Evolutionary conservation across 2,329 filamentous ascomycete genomes (phyloP).

Genomic region (Botrytis pseudocinerea): DNA sequence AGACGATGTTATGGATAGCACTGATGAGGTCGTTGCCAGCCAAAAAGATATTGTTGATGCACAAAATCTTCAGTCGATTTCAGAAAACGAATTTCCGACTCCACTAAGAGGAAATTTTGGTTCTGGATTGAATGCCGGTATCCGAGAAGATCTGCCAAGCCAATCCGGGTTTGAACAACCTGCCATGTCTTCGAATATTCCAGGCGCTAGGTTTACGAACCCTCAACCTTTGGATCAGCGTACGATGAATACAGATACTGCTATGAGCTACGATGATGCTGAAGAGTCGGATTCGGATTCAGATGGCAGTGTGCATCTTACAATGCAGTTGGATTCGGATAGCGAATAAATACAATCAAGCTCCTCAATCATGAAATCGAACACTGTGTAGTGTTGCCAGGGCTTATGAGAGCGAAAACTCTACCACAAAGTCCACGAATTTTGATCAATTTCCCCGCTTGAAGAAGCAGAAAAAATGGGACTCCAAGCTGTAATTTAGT

Average conservation of each 20-base stretch:
- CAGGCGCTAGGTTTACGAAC: background rate
- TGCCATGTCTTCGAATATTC: background rate
- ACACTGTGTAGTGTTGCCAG: background rate
- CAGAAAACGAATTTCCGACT: background rate
- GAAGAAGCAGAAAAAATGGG: background rate
- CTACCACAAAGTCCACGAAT: background rate
- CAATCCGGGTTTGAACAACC: background rate
- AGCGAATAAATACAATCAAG: slow-evolving; percentile 8
- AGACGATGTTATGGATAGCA: slow-evolving; percentile 11
- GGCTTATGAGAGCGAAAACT: background rate
- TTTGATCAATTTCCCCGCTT: background rate
- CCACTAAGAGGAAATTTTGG: no score
- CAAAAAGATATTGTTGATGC: background rate
- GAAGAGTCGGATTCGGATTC: slow-evolving; percentile 14
- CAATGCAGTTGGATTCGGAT: slow-evolving; percentile 22
- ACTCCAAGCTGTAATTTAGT: background rate
- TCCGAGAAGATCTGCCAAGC: background rate
- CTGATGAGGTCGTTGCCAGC: background rate
- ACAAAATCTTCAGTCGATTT: background rate
- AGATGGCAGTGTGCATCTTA: slow-evolving; percentile 21
- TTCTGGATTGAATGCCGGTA: background rate
- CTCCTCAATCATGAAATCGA: background rate
- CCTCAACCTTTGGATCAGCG: background rate
- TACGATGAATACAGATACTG: slow-evolving; percentile 10
- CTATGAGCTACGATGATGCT: slow-evolving; percentile 10